phyloP scores from a whole-genome alignment of 257 asterid species.

The Oldenlandia corymbosa region DNA sequence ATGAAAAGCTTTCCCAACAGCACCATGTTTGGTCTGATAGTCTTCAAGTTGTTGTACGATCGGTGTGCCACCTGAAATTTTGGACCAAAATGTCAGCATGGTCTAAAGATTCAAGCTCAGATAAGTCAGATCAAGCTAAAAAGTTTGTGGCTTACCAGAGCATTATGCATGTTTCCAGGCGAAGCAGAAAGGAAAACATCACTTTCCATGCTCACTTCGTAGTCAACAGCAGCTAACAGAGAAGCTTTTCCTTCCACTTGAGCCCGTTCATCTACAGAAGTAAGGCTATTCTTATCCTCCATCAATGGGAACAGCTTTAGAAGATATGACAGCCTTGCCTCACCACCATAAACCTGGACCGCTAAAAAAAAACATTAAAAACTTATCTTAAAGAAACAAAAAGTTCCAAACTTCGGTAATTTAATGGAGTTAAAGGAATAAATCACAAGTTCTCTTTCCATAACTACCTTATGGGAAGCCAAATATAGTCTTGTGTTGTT shows the following conservation, averaged over 20 bases:
- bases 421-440: too few relatives aligned
- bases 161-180: conserved; percentile 44
- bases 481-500: conserved; percentile 33
- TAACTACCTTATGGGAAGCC: conserved; percentile 35
- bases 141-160: conserved; percentile 24
- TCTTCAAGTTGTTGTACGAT: conserved; percentile 35
- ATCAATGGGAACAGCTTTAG: conserved; percentile 30
- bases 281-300: conserved; percentile 38
- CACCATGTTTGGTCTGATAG: conserved; percentile 39
- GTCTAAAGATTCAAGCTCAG: background rate
- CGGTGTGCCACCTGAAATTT: conserved; percentile 35
- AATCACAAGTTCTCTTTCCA: background rate
- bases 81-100: background rate
- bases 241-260: conserved; percentile 35
- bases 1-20: conserved; percentile 37
- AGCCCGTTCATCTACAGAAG: conserved; percentile 26
- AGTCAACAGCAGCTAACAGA: conserved; percentile 34
- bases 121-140: background rate
- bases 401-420: background rate
- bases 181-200: conserved; percentile 40
- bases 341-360: conserved; percentile 46
- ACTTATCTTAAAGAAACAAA: background rate
- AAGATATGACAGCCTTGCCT: conserved; percentile 32
- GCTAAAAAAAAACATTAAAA: background rate
- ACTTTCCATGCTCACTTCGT: conserved; percentile 38